Evolutionary conservation across 2,329 filamentous ascomycete genomes (phyloP).

Genomic region (Neoascochyta sp.): DNA sequence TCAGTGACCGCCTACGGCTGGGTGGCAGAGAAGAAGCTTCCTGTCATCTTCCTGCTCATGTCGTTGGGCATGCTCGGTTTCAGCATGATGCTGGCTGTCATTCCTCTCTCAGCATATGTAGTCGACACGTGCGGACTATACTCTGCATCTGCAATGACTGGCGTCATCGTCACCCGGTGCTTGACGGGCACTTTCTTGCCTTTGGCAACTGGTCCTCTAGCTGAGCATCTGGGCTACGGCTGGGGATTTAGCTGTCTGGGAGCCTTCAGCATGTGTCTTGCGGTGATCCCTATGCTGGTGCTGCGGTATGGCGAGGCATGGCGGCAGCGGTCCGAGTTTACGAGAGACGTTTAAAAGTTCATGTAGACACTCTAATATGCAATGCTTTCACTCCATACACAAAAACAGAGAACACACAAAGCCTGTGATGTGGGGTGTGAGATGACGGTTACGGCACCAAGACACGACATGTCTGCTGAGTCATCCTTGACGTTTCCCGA

Average conservation of each 20-base stretch:
- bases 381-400: too few relatives aligned
- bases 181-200: conserved; percentile 57
- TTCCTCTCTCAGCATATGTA: conserved; percentile 55
- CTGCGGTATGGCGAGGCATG: conserved; percentile 51
- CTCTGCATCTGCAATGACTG: conserved; percentile 56
- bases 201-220: conserved; percentile 49
- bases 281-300: conserved; percentile 51
- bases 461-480: too few relatives aligned
- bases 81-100: conserved; percentile 45
- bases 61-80: conserved; percentile 47
- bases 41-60: conserved; percentile 45
- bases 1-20: conserved; percentile 51
- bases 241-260: conserved; percentile 50
- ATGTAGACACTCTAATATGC: too few relatives aligned
- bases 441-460: too few relatives aligned
- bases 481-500: too few relatives aligned
- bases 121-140: conserved; percentile 57
- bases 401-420: too few relatives aligned
- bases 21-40: conserved; percentile 45
- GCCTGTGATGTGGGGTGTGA: too few relatives aligned
- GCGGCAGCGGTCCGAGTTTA: conserved; percentile 52
- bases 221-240: conserved; percentile 50
- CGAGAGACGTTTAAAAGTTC: conserved; percentile 23
- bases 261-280: conserved; percentile 42
- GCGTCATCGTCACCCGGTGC: conserved; percentile 54